Conservation (phyloP, 768 basidiomycete genomes). For the Suillus fuscotomentosus region DNA sequence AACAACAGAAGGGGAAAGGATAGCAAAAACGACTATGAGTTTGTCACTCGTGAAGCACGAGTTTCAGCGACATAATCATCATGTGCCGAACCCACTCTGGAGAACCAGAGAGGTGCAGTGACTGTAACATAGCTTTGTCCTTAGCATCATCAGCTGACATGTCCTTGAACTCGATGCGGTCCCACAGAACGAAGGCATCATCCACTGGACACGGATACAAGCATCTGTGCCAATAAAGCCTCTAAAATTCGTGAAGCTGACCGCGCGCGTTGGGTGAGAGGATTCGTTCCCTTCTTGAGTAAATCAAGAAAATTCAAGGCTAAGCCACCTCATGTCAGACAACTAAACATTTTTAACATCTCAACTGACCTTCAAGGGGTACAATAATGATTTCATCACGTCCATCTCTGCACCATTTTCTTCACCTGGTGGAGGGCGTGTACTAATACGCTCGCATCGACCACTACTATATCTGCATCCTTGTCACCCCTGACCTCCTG, state of each 20-base stretch:
- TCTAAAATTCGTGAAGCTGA: conserved; percentile 88
- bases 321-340: conserved; percentile 30
- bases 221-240: conserved; percentile 73
- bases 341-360: not conserved
- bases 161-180: conserved; percentile 58
- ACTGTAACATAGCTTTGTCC: conserved; percentile 21
- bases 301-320: conserved; percentile 90
- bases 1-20: conserved; percentile 36
- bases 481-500: conserved; percentile 38
- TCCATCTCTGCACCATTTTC: conserved; percentile 76
- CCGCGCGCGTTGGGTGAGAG: conserved; percentile 69
- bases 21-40: conserved; percentile 62
- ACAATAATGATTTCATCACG: conserved; percentile 77
- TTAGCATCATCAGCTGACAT: conserved; percentile 22
- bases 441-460: conserved; percentile 81
- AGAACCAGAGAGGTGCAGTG: conserved; percentile 36
- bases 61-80: conserved; percentile 54
- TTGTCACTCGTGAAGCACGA: conserved; percentile 18
- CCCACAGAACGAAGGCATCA: conserved; percentile 82
- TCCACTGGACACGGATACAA: conserved; percentile 79
- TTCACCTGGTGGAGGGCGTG: conserved; percentile 78
- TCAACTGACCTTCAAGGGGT: conserved; percentile 78
- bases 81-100: conserved; percentile 87
- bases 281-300: conserved; percentile 84
- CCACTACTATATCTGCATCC: conserved; percentile 73